Conservation (phyloP, 2,329 filamentous ascomycete genomes). For the Hymenoscyphus fraxineus region DNA sequence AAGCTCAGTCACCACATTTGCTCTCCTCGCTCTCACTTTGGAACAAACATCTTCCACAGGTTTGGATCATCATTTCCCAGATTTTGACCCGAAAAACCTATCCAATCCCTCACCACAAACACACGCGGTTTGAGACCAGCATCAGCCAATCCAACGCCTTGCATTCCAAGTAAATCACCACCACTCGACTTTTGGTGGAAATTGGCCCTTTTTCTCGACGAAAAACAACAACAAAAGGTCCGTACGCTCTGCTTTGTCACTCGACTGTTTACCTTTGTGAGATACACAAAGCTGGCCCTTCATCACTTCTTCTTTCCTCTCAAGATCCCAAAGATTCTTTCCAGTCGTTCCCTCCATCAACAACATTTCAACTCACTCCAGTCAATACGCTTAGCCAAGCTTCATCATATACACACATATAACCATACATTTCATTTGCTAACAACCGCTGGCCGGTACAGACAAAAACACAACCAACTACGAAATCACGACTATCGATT, state of each 20-base stretch:
- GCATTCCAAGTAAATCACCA: constrained; percentile 4
- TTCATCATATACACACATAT: neutral
- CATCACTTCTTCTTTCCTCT: neutral
- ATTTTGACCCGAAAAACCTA: neutral
- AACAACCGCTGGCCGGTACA: constrained; percentile 24
- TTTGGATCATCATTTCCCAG: constrained; percentile 10
- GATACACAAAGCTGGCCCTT: neutral
- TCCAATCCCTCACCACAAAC: neutral
- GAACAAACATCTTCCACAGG: constrained; percentile 9
- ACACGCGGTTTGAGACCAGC: constrained; percentile 6
- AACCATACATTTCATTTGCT: constrained; percentile 11
- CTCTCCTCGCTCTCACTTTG: neutral
- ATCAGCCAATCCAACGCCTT: neutral
- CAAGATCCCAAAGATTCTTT: neutral
- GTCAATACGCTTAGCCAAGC: constrained; percentile 2
- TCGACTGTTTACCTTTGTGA: neutral
- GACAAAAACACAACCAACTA: constrained; percentile 9
- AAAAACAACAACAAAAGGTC: constrained; percentile 7
- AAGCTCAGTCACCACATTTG: neutral
- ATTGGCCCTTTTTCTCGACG: neutral
- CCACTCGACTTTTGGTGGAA: constrained; percentile 4
- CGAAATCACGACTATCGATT: constrained; percentile 18
- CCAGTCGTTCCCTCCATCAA: constrained; percentile 2
- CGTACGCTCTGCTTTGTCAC: neutral
- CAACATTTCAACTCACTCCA: neutral